Base-by-base conservation (phyloP, 495 filamentous ascomycete genomes). In the Hamigera avellanea region DNA sequence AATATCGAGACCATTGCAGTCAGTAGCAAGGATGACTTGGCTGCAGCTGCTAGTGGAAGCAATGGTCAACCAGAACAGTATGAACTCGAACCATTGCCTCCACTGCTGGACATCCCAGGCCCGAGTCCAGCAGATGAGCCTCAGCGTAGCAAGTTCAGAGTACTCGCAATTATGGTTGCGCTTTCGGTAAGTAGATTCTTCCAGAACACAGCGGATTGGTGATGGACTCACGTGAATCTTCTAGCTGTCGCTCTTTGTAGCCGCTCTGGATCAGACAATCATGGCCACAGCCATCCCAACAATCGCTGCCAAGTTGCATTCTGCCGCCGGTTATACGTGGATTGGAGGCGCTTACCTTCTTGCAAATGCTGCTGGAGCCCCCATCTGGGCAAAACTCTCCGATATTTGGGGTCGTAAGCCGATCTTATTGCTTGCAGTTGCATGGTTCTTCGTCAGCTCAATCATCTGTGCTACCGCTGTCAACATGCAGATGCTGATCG, bases 261-360 rank as follows among this genome's bases (percentile, higher is more conserved):
- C 69, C 16, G 76, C 76, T 0, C 64, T 81, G 9, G 73, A 81
- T 41, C 64, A 72, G 42, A 79, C 75, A 7, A 77, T 80, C 27
- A 61, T 77, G 42, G 67, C 76, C 6, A 80, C 75, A 2, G 67
- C 73, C 12, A 69, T 79, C 21, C 75, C 76, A 1, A 70, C 69
- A 0, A 74, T 77, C 26, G 57, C 73, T 1, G 51, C 66, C 1
- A 58, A 76, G 18, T 56, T 83, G n/a, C 53, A 74, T 21, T 73
- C 75, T 12, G 67, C 69, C 6, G 54, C 70, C 2, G 76, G 77
- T 16, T 80, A 78, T 52, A 61, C 68, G 21, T 81, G 78, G 78
- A 75, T 83, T 39, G 78, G 78, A 14, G 73, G 68, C 27, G 76
- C 80, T 8, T 86, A 80, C 44, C 53, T 74, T 25, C 59, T 73